Evolutionary conservation across 1,284 basidiomycete genomes (phyloP), one percentile per base, ranked within the genome.

Genomic region (Sporisorium sorghi): DNA sequence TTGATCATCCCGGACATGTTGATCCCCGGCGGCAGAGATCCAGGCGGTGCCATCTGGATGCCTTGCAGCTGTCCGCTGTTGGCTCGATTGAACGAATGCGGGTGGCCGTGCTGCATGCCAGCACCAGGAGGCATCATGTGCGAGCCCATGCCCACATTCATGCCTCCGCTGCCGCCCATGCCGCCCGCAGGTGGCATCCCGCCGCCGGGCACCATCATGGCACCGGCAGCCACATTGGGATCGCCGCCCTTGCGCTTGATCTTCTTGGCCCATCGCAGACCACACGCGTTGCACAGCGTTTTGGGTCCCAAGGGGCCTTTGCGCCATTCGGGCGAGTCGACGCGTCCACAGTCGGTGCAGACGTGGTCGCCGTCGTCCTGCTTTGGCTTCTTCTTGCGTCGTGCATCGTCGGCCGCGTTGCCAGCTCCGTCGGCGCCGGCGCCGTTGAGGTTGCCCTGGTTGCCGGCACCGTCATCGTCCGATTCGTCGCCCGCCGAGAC

Each of bases 271-370:
- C 76, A 83, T 42, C 81, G 79, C 58, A 83, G 65, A 51, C 81
- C 81, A 54, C 81, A 83, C 19, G 81, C 81, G 53, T 82, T 80
- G 62, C 76, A 81, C 19, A 78, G 61, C 55, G 75, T 82, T 66
- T 80, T 78, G 54, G 80, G 81, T 5, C 81, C 81, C 44, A 78
- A 49, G 5, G 81, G 81, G 12, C 81, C 81, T 62, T 82, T 82
- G 32, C 81, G 74, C 81, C 81, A 83, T 63, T 83, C 81, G 26
- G 81, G 81, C 37, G 81, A 83, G 39, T 82, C 79, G 43, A 80
- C 77, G 19, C 78, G 71, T 1, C 81, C 81, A 44, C 81, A 83
- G 59, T 82, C 80, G 4, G 78, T 79, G 59, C 81, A 83, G 47
- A 83, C 80, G 46, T 80, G 77, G 53, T 83, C 81, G 21, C 67